Conservation (phyloP, 2,329 filamentous ascomycete genomes). For the Samsoniella hepiali region DNA sequence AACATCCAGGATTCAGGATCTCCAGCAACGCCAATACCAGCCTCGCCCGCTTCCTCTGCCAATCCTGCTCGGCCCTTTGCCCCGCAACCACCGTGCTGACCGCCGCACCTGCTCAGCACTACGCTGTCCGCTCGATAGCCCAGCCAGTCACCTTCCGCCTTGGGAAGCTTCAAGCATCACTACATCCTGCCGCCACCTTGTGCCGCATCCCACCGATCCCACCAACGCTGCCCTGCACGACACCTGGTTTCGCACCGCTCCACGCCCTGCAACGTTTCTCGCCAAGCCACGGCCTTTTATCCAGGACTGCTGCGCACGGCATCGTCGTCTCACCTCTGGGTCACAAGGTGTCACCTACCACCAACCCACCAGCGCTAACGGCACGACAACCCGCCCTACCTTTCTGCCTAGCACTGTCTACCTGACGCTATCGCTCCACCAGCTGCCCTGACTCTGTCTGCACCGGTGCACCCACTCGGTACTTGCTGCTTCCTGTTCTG, state of each 20-base stretch:
- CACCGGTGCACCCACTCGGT: not conserved
- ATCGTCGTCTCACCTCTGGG: conserved; percentile 16
- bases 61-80: conserved; percentile 17
- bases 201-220: conserved; percentile 6
- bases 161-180: not conserved
- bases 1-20: conserved; percentile 1
- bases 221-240: not conserved
- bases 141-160: conserved; percentile 17
- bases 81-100: conserved; percentile 15
- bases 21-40: not conserved
- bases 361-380: conserved; percentile 3
- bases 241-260: not conserved
- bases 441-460: not conserved
- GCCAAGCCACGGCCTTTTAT: conserved; percentile 1
- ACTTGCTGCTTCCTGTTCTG: not conserved
- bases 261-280: conserved; percentile 16
- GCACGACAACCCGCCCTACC: not conserved
- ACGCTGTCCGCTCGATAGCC: not conserved
- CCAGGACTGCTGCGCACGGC: not conserved
- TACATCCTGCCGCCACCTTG: not conserved
- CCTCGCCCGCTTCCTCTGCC: not conserved
- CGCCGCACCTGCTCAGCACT: conserved; percentile 18
- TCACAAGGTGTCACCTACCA: conserved; percentile 15
- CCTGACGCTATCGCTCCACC: conserved; percentile 5
- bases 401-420: not conserved